Percentiles rank a stretch among this genome's conserved stretches.
Conservation (phyloP, 768 basidiomycete species). For the Cystobasidium ongulense region DNA sequence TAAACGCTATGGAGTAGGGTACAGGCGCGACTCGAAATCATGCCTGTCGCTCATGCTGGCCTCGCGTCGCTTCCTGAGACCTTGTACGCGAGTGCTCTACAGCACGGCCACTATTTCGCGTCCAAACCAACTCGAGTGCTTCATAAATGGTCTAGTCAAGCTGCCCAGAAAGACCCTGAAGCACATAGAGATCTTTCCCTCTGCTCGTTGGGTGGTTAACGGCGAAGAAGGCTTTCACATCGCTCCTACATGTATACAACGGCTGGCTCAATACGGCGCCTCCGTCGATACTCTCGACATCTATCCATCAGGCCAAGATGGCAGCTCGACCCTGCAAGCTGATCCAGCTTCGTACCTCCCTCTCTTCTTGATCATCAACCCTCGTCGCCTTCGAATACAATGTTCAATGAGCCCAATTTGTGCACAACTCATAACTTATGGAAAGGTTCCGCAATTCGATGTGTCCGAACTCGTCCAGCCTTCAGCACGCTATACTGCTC, state of each 20-base stretch:
- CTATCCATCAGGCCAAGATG: conserved; percentile 4
- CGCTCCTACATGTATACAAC: not conserved
- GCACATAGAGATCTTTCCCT: conserved; percentile 6
- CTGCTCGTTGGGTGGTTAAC: conserved; percentile 1
- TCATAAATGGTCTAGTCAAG: not conserved
- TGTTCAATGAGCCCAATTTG: conserved; percentile 4
- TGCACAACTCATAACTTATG: not conserved
- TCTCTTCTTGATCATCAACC: not conserved
- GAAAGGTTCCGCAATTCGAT: not conserved
- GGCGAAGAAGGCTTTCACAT: conserved; percentile 3
- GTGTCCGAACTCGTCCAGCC: not conserved
- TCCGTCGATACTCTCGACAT: not conserved
- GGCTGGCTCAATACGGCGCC: not conserved
- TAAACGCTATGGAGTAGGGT: not conserved
- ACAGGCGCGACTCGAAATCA: not conserved
- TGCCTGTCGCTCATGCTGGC: not conserved
- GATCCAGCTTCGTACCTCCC: conserved; percentile 1
- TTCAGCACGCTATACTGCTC: not conserved
- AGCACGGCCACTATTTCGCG: not conserved
- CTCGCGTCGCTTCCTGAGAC: not conserved
- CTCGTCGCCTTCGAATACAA: not conserved
- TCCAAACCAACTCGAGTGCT: not conserved
- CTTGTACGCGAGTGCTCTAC: not conserved
- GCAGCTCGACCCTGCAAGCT: not conserved
- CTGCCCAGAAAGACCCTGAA: not conserved